These are phyloP conservation scores for Gossypium longicalyx DNA, from an alignment of 345 rosid species.

Conservation along the genomic window DNA sequence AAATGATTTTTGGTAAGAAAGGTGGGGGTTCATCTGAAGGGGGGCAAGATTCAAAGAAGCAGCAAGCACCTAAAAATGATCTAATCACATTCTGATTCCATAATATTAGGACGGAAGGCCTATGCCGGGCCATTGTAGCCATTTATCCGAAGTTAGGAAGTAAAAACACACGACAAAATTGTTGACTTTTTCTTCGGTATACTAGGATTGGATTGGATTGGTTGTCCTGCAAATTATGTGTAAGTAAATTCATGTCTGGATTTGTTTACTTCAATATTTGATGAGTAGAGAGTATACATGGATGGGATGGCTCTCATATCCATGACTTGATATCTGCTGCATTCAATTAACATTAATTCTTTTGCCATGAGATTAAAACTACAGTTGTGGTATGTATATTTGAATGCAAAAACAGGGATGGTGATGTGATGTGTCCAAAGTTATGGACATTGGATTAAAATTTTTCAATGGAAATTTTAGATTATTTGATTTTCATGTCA, in stretches of 20 bases:
- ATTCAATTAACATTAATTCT: too few species aligned
- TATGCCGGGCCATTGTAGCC: not conserved
- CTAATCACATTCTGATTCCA: conserved; percentile 57
- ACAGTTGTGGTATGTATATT: too few species aligned
- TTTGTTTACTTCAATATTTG: not conserved
- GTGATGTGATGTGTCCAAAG: too few species aligned
- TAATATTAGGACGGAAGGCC: not conserved
- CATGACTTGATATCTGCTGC: too few species aligned
- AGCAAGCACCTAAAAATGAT: conserved; percentile 69
- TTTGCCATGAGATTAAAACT: too few species aligned
- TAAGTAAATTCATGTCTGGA: not conserved
- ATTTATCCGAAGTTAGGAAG: not conserved
- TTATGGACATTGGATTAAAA: too few species aligned
- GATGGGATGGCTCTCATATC: not conserved
- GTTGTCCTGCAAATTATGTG: not conserved
- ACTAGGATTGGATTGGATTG: not conserved
- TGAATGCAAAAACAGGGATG: too few species aligned
- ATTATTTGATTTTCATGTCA: too few species aligned
- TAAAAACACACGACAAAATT: not conserved
- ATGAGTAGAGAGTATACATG: not conserved
- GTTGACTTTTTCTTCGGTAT: not conserved
- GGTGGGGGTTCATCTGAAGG: conserved; percentile 52
- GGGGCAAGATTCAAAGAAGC: conserved; percentile 52
- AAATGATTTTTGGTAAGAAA: conserved; percentile 95
- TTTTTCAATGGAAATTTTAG: too few species aligned